phyloP scores from a whole-genome alignment of 2,329 filamentous ascomycete species.

The Fusarium torreyae region DNA sequence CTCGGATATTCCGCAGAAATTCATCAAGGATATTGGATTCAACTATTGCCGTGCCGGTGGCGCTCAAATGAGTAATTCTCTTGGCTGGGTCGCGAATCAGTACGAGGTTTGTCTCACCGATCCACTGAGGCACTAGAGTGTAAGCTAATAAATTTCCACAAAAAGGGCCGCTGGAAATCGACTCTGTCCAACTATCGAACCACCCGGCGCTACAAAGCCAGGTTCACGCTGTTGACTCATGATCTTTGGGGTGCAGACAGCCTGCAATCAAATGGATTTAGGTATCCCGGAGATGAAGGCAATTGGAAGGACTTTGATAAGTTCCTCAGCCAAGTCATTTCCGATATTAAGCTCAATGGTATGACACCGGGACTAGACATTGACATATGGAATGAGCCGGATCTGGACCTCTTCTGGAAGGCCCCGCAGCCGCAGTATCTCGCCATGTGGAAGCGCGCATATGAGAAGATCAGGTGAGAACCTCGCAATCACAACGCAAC shows the following conservation, averaged over 20 bases:
- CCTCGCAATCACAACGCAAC: no score
- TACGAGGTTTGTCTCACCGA: neutral
- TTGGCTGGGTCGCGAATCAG: neutral
- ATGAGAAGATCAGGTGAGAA: no score
- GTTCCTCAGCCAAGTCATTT: neutral
- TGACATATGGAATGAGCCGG: conserved; percentile 12
- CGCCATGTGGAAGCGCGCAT: neutral
- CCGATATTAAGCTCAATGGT: neutral
- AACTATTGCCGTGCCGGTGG: neutral
- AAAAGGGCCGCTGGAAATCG: neutral
- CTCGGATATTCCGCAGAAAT: neutral
- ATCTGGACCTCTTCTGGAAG: neutral
- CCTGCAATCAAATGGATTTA: neutral
- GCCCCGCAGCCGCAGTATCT: neutral
- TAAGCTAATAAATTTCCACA: no score
- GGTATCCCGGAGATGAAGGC: neutral
- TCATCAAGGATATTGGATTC: neutral
- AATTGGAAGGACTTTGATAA: neutral
- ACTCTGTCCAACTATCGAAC: neutral
- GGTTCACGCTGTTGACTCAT: neutral
- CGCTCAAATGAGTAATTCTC: neutral
- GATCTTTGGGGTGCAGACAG: conserved; percentile 6
- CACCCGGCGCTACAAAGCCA: neutral
- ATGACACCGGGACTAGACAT: neutral
- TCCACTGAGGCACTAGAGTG: no score